Evolutionary conservation across 306 rosid genomes (phyloP), one percentile per base, ranked within the genome.

Genomic region (Acacia crassicarpa): DNA sequence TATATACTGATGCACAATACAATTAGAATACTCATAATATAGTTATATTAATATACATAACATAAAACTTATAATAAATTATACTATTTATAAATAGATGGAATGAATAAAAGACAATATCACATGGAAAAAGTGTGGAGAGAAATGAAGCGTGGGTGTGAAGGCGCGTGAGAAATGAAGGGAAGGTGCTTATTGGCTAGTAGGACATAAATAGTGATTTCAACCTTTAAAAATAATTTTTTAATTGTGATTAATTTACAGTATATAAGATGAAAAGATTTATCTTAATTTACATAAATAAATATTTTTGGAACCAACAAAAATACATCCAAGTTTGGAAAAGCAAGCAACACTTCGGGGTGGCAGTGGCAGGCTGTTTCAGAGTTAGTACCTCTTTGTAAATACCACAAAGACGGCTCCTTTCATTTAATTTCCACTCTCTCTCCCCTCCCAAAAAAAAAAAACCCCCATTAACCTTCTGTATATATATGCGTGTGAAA

Each of bases 341-440:
- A 89, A 88, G 87, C 88, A 87, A 86, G 92, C 82, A 82, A 79
- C 89, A 89, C 86, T 88, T 84, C 86, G 84, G 87, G 87, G 84
- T 87, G 86, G 84, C 86, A 86, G 80, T 87, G 87, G 84, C 86
- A 86, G 80, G 87, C 25, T 86, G 20, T 48, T 74, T 41, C 63
- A 40, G 65, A 22, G 65, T 58, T 58, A 9, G 27, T 22, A 20
- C 15, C 20, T 56, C 9, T n/a, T n/a, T 56, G 27, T 20, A 8
- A n/a, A 56, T 11, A 53, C 10, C 8, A 19, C 48, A 67, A 77
- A 19, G 89, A 83, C 82, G 85, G 84, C 85, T 74, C 75, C 80
- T 67, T 20, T 74, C 75, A 80, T 67, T 20, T 59, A 43, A 30
- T 15, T 38, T 15, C 61, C 11, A 44, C 45, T 17, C 17, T 30